These are phyloP conservation scores for Oryza punctata DNA, from an alignment of 176 grass and related monocot genomes.

Conservation along the genomic window DNA sequence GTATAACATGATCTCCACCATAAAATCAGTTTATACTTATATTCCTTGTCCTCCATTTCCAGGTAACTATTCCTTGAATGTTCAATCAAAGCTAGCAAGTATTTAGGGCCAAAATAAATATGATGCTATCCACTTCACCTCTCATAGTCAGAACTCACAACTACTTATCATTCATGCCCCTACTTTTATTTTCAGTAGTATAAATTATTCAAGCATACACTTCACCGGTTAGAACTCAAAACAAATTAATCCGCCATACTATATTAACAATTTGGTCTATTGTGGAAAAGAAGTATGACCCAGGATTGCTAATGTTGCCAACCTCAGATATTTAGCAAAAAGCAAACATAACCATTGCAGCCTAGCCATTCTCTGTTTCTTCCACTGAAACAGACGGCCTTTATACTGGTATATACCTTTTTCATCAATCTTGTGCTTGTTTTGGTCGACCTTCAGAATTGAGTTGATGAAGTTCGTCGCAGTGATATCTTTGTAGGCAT, in stretches of 20 bases:
- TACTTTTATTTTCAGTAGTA: not conserved
- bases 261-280: slow-evolving; percentile 1
- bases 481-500: slow-evolving; percentile 46
- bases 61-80: not conserved
- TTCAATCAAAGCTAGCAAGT: no score
- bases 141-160: not conserved
- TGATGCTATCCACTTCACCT: not conserved
- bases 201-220: not conserved
- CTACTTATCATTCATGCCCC: not conserved
- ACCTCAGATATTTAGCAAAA: not conserved
- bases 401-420: not conserved
- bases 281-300: not conserved
- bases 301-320: not conserved
- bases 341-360: not conserved
- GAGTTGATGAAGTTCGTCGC: slow-evolving; percentile 45
- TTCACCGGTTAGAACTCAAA: not conserved
- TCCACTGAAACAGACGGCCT: not conserved
- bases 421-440: not conserved
- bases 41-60: not conserved
- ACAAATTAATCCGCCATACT: no score
- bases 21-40: not conserved
- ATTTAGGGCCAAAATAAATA: not conserved
- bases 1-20: not conserved
- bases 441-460: slow-evolving; percentile 38
- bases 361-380: no score